Conservation (phyloP, 1,284 basidiomycete genomes). For the Hymenochaete sp. region DNA sequence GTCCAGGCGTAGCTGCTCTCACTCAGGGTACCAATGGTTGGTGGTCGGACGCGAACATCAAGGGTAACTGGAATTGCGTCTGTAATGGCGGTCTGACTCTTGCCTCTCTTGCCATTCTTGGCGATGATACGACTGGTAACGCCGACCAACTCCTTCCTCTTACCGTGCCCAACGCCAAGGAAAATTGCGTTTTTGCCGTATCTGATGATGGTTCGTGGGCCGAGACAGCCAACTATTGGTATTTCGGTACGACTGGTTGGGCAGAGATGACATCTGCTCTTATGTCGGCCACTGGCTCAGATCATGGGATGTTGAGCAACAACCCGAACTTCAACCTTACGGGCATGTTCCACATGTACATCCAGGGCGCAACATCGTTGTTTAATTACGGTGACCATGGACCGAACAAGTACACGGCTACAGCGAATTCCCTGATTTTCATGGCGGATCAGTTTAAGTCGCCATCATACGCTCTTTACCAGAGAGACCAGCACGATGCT, state of each 20-base stretch:
- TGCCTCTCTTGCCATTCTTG: conserved; percentile 84
- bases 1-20: conserved; percentile 49
- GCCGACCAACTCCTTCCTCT: conserved; percentile 61
- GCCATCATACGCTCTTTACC: conserved; percentile 78
- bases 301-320: conserved; percentile 62
- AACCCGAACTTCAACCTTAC: conserved; percentile 73
- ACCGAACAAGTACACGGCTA: conserved; percentile 89
- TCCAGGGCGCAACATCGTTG: conserved; percentile 73
- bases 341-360: conserved; percentile 88
- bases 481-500: conserved; percentile 87
- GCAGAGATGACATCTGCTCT: conserved; percentile 88
- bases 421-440: conserved; percentile 68
- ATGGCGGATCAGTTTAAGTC: conserved; percentile 61
- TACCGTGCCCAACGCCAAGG: conserved; percentile 67
- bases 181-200: conserved; percentile 67
- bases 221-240: conserved; percentile 96
- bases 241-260: conserved; percentile 87
- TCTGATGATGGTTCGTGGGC: conserved; percentile 85
- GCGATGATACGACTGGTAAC: conserved; percentile 71
- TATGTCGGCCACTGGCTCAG: conserved; percentile 77
- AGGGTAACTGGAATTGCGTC: conserved; percentile 97
- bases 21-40: conserved; percentile 43
- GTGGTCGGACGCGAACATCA: conserved; percentile 46
- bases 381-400: conserved; percentile 94
- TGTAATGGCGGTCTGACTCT: conserved; percentile 89